Percentiles rank a stretch among this genome's conserved stretches.
These are phyloP conservation scores for Mortierella sp. DNA, from an alignment of 371 early-diverging fungal genomes.

Conservation along the genomic window DNA sequence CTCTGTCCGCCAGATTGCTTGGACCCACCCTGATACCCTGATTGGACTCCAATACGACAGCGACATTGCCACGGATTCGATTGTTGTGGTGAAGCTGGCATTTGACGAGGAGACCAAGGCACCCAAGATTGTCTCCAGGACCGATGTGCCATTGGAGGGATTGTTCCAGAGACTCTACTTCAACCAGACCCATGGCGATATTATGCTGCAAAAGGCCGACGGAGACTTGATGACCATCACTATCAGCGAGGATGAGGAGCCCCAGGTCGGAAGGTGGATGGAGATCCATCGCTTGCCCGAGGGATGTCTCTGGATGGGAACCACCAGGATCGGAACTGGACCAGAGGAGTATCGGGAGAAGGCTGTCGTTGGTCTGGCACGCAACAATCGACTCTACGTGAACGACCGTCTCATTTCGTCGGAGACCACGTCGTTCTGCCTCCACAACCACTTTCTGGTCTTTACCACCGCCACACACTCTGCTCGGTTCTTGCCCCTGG, in stretches of 20 bases:
- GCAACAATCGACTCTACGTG: conserved; percentile 86
- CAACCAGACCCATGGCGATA: conserved; percentile 52
- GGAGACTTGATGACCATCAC: conserved; percentile 36
- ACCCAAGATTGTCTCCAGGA: conserved; percentile 31
- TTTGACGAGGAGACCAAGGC: conserved; percentile 47
- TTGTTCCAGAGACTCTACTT: conserved; percentile 51
- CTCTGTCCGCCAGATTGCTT: conserved; percentile 51
- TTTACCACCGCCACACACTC: conserved; percentile 90
- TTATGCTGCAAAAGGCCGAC: conserved; percentile 46
- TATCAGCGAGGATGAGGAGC: conserved; percentile 29
- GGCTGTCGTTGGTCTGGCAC: conserved; percentile 80
- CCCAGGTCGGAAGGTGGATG: conserved; percentile 33
- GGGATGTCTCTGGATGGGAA: conserved; percentile 79
- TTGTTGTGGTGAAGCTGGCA: conserved; percentile 38
- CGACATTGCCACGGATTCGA: conserved; percentile 36
- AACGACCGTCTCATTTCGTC: conserved; percentile 77
- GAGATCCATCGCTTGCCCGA: conserved; percentile 62
- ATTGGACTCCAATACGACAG: conserved; percentile 52
- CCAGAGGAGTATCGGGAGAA: conserved; percentile 60
- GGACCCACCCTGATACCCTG: conserved; percentile 42
- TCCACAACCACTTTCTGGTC: conserved; percentile 87
- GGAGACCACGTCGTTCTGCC: conserved; percentile 88
- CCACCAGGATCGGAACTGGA: conserved; percentile 63
- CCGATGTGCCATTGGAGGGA: conserved; percentile 36
- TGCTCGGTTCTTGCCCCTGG: conserved; percentile 75